Evolutionary conservation across 495 filamentous ascomycete species (phyloP), one percentile per base, ranked within the genome.

Genomic region (Tuber indicum): DNA sequence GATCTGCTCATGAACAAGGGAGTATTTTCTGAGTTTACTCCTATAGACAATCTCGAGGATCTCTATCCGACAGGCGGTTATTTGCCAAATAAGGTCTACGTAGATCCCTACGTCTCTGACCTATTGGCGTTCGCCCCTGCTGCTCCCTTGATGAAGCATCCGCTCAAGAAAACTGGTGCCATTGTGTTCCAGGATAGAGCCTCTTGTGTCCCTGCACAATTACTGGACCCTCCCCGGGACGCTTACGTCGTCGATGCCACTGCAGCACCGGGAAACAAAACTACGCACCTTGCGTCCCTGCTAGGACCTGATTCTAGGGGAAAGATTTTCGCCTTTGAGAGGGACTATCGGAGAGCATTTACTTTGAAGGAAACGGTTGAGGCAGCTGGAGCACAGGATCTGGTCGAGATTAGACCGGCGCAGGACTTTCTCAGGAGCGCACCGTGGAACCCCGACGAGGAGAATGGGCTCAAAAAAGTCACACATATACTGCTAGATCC

Each of bases 181-280:
- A 88, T 99, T 74, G 97, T 98, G 62, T 83, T 99, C 52, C 96
- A 99, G 84, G 96, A 99, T 83, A 98, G 97, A 83, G 96, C 96
- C 1, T 97, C 93, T 0, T 99, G 96, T 80, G 97, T 99, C 79
- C 95, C 96, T 7, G 96, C 94, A 0, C 92, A 93, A 82, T 86
- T 99, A 0, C 85, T 98, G 0, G 89, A 94, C 73, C 88, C 90
- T 7, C 81, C 82, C 1, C 78, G 86, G 72, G 87, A 90, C 75
- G 93, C 92, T 3, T 90, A 95, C 77, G 85, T 97, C 32, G 87
- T 98, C 7, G 96, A 99, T 85, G 92, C 93, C 1, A 97, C 94
- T 83, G 91, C 96, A 0, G 96, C 96, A 10, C 96, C 96, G 10
- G 96, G 96, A 14, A 99, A 99, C 82, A 99, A 99, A 84, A 98